A percentile compares a stretch with the other conserved stretches of the same genome.
Evolutionary conservation across 2,329 filamentous ascomycete genomes (phyloP).

Genomic region (Penicillium capsulatum): DNA sequence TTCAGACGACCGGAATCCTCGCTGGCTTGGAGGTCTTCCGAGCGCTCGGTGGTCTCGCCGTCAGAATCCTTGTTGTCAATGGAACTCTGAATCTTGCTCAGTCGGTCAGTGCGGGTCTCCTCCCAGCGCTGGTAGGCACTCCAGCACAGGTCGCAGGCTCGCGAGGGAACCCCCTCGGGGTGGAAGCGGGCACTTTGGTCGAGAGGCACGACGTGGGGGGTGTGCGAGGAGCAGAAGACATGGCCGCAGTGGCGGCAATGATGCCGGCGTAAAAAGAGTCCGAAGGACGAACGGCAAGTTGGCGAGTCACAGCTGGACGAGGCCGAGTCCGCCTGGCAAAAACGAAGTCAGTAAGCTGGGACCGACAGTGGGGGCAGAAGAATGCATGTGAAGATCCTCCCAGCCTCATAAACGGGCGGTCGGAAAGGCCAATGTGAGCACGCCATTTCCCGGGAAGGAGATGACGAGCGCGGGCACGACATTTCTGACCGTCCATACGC

Average conservation of each 20-base stretch:
- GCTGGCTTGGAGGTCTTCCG: conserved; percentile 19
- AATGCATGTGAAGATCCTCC: too few species aligned
- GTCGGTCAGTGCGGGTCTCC: conserved; percentile 43
- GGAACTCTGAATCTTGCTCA: conserved; percentile 48
- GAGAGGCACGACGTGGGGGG: conserved; percentile 53
- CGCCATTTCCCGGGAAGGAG: conserved; percentile 24
- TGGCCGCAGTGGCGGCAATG: conserved; percentile 65
- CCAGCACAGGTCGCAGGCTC: conserved; percentile 60
- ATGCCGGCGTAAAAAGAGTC: conserved; percentile 59
- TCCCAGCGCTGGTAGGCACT: conserved; percentile 57
- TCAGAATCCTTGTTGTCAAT: conserved; percentile 28
- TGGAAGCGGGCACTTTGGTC: conserved; percentile 63
- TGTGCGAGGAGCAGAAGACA: conserved; percentile 61
- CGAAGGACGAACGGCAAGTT: conserved; percentile 56
- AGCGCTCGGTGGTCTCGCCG: conserved; percentile 19
- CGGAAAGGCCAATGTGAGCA: conserved; percentile 12
- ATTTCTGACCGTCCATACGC: conserved; percentile 18
- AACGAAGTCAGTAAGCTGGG: too few species aligned
- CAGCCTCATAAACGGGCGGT: conserved; percentile 6
- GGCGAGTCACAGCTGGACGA: conserved; percentile 55
- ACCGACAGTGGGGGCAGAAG: too few species aligned
- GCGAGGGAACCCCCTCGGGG: conserved; percentile 52
- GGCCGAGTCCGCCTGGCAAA: conserved; percentile 59
- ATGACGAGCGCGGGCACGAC: conserved; percentile 23
- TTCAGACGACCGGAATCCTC: conserved; percentile 23